Conservation (phyloP, 2,329 filamentous ascomycete species). For the Fusarium coicis region DNA sequence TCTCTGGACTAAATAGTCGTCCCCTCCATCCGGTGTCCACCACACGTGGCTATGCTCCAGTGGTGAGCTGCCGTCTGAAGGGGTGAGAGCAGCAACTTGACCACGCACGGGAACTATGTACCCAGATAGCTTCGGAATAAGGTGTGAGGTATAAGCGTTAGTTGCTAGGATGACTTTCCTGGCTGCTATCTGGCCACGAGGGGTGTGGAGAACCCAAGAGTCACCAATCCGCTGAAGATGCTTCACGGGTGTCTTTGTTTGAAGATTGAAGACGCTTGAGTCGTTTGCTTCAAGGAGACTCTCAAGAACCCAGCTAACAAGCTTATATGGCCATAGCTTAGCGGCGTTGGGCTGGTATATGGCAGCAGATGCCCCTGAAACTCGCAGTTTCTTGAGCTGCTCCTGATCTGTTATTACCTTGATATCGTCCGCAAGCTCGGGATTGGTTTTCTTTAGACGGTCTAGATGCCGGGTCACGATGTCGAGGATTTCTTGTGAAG, state of each 20-base stretch:
- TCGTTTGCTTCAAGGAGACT: conserved; percentile 57
- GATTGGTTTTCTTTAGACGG: conserved; percentile 60
- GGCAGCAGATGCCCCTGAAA: conserved; percentile 69
- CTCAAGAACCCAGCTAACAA: conserved; percentile 78
- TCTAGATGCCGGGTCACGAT: conserved; percentile 62
- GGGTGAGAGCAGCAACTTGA: conserved; percentile 74
- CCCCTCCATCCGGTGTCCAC: conserved; percentile 60
- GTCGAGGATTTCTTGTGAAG: conserved; percentile 64
- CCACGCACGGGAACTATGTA: conserved; percentile 82
- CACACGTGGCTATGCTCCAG: conserved; percentile 73
- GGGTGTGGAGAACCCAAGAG: conserved; percentile 72
- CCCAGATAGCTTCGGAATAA: conserved; percentile 75
- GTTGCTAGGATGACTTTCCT: conserved; percentile 78
- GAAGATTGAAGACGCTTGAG: conserved; percentile 70
- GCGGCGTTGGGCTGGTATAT: conserved; percentile 73
- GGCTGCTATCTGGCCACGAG: conserved; percentile 73
- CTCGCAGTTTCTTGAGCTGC: conserved; percentile 62
- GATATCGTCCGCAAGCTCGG: conserved; percentile 65
- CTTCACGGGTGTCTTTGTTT: conserved; percentile 76
- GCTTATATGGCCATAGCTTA: conserved; percentile 85
- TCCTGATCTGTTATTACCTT: conserved; percentile 52
- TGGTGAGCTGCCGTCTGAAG: conserved; percentile 55
- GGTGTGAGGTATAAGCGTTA: conserved; percentile 83
- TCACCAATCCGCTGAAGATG: conserved; percentile 52
- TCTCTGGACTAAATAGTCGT: conserved; percentile 81